These are phyloP conservation scores for Thecaphora frezii DNA, from an alignment of 1,284 basidiomycete genomes.

Conservation along the genomic window DNA sequence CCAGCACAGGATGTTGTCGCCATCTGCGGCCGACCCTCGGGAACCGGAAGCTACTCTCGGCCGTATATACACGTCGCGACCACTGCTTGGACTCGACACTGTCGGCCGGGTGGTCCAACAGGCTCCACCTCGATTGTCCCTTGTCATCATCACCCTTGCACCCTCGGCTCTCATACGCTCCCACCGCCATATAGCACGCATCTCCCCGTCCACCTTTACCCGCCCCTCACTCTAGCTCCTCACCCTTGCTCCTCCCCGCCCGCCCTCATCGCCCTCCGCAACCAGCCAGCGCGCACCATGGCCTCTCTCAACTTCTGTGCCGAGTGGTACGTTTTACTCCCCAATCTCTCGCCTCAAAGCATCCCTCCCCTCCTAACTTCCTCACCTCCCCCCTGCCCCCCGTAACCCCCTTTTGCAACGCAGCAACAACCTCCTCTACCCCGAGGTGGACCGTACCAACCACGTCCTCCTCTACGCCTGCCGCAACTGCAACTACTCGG, in stretches of 20 bases:
- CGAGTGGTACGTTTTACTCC: slow-evolving; percentile 34
- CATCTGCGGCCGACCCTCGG: too few relatives aligned
- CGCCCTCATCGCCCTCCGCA: background rate
- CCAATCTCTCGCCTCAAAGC: background rate
- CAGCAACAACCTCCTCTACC: slow-evolving; percentile 87
- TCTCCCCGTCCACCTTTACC: too few relatives aligned
- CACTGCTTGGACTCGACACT: too few relatives aligned
- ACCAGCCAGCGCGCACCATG: slow-evolving; percentile 20
- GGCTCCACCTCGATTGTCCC: too few relatives aligned
- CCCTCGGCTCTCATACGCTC: too few relatives aligned
- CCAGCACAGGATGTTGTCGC: too few relatives aligned
- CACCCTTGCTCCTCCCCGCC: background rate
- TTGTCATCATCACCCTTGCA: too few relatives aligned
- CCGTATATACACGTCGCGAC: too few relatives aligned
- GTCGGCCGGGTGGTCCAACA: too few relatives aligned
- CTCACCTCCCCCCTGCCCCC: background rate
- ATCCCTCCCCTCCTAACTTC: background rate
- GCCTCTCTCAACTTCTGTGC: slow-evolving; percentile 55
- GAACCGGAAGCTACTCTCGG: too few relatives aligned
- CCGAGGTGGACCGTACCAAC: slow-evolving; percentile 75
- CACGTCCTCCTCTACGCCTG: slow-evolving; percentile 88
- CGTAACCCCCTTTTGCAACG: background rate
- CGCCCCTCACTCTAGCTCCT: too few relatives aligned
- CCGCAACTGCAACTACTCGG: slow-evolving; percentile 85
- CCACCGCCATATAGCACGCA: too few relatives aligned